Evolutionary conservation across 2,329 filamentous ascomycete species (phyloP), one percentile per base, ranked within the genome.

Genomic region (Geosmithia morbida): DNA sequence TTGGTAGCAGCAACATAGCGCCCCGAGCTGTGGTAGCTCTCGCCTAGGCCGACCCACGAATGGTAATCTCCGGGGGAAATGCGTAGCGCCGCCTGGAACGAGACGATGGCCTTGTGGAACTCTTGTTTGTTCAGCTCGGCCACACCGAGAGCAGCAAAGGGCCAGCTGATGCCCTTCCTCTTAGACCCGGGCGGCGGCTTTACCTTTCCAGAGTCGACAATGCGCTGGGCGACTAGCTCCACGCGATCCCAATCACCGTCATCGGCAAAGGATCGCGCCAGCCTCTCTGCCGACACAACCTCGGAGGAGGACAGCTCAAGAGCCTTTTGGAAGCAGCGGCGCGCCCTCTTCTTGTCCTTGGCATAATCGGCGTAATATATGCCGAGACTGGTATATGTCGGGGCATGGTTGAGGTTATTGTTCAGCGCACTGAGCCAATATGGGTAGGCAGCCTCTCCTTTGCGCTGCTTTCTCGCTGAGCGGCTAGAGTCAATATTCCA

Each of bases 211-310:
- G 90, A 96, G 52, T 96, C 87, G 2, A 97, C 82, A 1, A 96
- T 85, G 46, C 94, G 79, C 60, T 89, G 85, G 1, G 92, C 85
- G 30, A 98, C 82, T 18, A 94, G 78, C 65, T 97, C 92, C 7
- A 98, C 94, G 46, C 94, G 80, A 54, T 97, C 92, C 92, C 92
- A 98, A 57, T 98, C 92, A 39, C 85, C 81, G 53, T 88, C 82
- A 47, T 94, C 81, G 0, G 94, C 90, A 61, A 96, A 98, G 0
- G 81, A 81, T 50, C 78, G 77, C 2, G 92, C 89, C 16, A 98
- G 74, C 26, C 87, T 78, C 62, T 97, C 87, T 0, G 92, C 92
- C 37, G 92, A 87, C 54, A 83, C 73, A 1, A 95, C 77, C 59
- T 98, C 92, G 0, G 85, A 82, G 0, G 87, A 69, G 0, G 92